Base-by-base conservation (phyloP, 305 asterid genomes). In the Ilex paraguariensis region DNA sequence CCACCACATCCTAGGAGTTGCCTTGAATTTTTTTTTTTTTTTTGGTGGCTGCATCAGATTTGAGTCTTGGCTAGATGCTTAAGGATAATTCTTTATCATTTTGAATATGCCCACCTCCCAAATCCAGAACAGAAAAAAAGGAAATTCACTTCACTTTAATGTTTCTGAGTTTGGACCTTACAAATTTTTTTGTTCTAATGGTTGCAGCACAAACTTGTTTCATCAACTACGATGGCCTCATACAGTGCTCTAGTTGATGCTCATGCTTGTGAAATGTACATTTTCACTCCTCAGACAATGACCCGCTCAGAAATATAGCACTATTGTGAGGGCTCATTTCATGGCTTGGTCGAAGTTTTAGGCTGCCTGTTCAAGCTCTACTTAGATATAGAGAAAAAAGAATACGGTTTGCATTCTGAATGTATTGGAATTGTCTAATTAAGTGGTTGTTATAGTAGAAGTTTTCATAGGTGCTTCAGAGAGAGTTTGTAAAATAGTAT, bases 171-270 rank as follows among this genome's bases (percentile, higher is more conserved):
- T 36, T 36, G 42, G 42, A 4, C 42, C 9, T 36, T 36, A 5
- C 6, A 36, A 36, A 8, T 36, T 36, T 8, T 5, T 36, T 55
- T 36, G 6, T 55, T 10, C 3, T 39, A 57, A 49, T 49, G 44
- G 11, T 57, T 67, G 71, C 87, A 82, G 87, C 87, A 82, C 56
- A 60, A 82, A 64, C 69, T 63, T 44, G 67, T 82, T 55, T 46
- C 73, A 33, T 44, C 12, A 31, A 54, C 64, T 7, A 49, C 66
- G 3, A 76, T 54, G 59, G 73, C 72, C 53, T 79, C 85, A 6
- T 69, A 72, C 49, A 75, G 77, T 56, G 76, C 74, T 56, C 50
- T 7, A 17, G 84, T 82, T 66, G 82, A 74, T 57, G 65, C 76
- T 48, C 87, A 82, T 46, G 77, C 70, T n/a, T 79, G 79, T 59